Conservation (phyloP, 78 protist species). For the Pigoraptor vietnamica region DNA sequence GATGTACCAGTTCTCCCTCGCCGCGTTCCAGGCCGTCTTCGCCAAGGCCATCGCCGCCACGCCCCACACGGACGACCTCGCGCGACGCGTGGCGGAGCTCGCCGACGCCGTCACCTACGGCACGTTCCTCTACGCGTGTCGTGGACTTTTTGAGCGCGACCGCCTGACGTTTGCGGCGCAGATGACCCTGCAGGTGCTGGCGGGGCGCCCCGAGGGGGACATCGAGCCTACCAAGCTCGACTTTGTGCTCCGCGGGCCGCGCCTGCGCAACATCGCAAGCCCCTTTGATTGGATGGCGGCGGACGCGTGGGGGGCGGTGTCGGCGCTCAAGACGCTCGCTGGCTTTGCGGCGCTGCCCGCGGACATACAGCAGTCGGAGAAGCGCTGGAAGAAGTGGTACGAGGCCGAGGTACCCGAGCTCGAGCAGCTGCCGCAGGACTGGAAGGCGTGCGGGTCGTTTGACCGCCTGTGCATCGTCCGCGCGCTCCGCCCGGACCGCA, state of each 20-base stretch:
- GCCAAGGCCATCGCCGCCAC: constrained; percentile 26
- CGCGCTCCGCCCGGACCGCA: constrained; percentile 54
- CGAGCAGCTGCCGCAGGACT: constrained; percentile 63
- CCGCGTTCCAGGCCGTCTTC: constrained; percentile 52
- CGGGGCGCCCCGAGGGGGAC: constrained; percentile 53
- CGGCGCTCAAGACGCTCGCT: constrained; percentile 55
- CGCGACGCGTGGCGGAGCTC: constrained; percentile 47
- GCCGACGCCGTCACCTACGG: constrained; percentile 51
- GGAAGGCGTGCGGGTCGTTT: constrained; percentile 62
- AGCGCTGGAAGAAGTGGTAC: constrained; percentile 82
- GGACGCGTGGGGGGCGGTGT: constrained; percentile 71
- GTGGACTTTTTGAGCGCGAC: constrained; percentile 81
- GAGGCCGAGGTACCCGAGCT: constrained; percentile 58
- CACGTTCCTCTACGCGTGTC: constrained; percentile 62
- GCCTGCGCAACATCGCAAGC: constrained; percentile 46
- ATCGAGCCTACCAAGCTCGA: constrained; percentile 9
- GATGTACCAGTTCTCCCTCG: constrained; percentile 71
- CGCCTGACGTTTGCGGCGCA: constrained; percentile 83
- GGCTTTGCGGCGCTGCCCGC: constrained; percentile 40
- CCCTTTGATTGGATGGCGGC: constrained; percentile 78
- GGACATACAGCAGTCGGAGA: constrained; percentile 44
- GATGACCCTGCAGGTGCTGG: constrained; percentile 55
- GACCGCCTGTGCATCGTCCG: constrained; percentile 43
- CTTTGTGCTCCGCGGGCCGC: constrained; percentile 78
- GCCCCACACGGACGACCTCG: neutral